These are phyloP conservation scores for Exophiala oligosperma DNA, from an alignment of 2,329 filamentous ascomycete genomes.

Conservation along the genomic window DNA sequence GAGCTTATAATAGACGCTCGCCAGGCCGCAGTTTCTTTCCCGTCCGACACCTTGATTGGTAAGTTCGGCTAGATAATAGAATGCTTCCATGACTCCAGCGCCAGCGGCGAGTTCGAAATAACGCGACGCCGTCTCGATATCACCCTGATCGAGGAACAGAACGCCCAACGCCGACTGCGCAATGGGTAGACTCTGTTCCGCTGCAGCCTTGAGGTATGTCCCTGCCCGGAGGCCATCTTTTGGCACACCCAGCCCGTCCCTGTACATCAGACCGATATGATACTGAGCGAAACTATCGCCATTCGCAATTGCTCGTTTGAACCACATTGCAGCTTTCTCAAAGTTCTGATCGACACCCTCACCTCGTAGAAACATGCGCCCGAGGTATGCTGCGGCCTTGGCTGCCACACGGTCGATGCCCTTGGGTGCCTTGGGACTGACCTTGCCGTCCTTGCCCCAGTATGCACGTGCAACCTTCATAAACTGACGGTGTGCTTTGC, in stretches of 20 bases:
- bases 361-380: conserved; percentile 84
- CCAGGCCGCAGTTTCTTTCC: conserved; percentile 74
- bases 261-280: conserved; percentile 77
- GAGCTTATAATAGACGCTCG: conserved; percentile 78
- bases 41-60: conserved; percentile 76
- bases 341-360: conserved; percentile 81
- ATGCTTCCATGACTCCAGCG: conserved; percentile 82
- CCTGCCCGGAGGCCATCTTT: conserved; percentile 71
- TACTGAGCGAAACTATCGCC: conserved; percentile 84
- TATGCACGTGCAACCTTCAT: conserved; percentile 75
- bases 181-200: conserved; percentile 77
- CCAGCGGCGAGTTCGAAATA: conserved; percentile 86
- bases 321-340: conserved; percentile 75
- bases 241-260: conserved; percentile 72
- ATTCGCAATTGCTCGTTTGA: conserved; percentile 72
- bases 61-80: conserved; percentile 90
- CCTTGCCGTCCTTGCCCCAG: conserved; percentile 77
- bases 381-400: conserved; percentile 83
- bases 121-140: conserved; percentile 73
- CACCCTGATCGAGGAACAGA: conserved; percentile 85
- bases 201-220: conserved; percentile 73
- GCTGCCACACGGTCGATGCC: conserved; percentile 75
- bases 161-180: conserved; percentile 81
- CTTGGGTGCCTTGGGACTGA: conserved; percentile 67
- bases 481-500: conserved; percentile 77